phyloP scores from a whole-genome alignment of 257 asterid genomes.

The Solanum clarkiae region DNA sequence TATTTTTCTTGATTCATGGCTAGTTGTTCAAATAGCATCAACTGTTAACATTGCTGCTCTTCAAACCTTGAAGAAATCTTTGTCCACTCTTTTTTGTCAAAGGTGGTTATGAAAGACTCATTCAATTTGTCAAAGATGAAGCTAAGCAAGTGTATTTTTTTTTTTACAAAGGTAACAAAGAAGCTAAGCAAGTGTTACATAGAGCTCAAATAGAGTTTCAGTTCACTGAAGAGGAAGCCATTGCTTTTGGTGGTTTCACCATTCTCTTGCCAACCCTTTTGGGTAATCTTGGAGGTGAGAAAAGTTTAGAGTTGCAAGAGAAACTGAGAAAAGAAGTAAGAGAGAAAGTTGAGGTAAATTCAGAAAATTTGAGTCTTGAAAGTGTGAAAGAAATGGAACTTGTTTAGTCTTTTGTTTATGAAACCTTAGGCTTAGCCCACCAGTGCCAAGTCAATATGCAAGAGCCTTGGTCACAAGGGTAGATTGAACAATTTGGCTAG shows the following conservation, averaged over 20 bases:
- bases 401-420: conserved; percentile 64
- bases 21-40: conserved; percentile 65
- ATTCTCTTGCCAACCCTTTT: conserved; percentile 31
- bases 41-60: conserved; percentile 23
- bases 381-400: conserved; percentile 45
- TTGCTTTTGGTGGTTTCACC: conserved; percentile 73
- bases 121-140: conserved; percentile 26
- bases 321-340: conserved; percentile 54
- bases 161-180: too few species aligned
- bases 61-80: conserved; percentile 74
- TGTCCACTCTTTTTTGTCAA: conserved; percentile 66
- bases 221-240: conserved; percentile 53
- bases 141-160: neutral
- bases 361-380: conserved; percentile 29
- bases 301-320: conserved; percentile 21
- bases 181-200: conserved; percentile 18
- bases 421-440: conserved; percentile 67
- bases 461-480: conserved; percentile 22
- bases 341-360: conserved; percentile 12
- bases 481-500: too few species aligned
- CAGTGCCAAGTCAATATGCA: conserved; percentile 68
- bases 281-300: conserved; percentile 25
- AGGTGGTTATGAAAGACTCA: conserved; percentile 53
- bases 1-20: conserved; percentile 55
- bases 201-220: conserved; percentile 44